Evolutionary conservation across 768 basidiomycete genomes (phyloP).

Genomic region (Mycena galopus): DNA sequence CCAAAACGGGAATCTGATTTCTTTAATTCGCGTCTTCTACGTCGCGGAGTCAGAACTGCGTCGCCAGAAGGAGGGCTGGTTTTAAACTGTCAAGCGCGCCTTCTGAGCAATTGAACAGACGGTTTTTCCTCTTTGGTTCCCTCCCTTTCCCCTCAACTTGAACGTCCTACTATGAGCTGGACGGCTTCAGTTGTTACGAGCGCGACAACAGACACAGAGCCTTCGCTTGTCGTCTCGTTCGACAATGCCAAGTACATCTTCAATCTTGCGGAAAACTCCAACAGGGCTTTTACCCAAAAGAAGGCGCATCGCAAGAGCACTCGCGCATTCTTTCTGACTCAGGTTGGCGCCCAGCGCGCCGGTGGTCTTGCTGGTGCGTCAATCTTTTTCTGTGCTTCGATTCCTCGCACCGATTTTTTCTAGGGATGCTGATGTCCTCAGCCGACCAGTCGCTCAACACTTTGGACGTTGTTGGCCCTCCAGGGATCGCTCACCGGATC

Average conservation of each 20-base stretch:
- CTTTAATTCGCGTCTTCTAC: too few species aligned
- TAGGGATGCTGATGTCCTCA: conserved; percentile 62
- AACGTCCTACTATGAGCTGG: conserved; percentile 65
- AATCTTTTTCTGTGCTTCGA: neutral
- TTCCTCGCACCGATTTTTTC: conserved; percentile 49
- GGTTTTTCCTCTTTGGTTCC: neutral
- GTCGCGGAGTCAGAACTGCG: conserved; percentile 11
- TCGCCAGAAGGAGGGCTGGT: neutral
- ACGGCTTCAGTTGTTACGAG: conserved; percentile 70
- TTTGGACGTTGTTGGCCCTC: conserved; percentile 68
- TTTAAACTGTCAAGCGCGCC: conserved; percentile 11
- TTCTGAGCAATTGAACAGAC: neutral
- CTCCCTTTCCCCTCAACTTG: neutral
- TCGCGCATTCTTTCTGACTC: conserved; percentile 79
- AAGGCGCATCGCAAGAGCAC: conserved; percentile 75
- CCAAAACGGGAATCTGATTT: neutral
- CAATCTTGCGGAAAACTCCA: conserved; percentile 88
- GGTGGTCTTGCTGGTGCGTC: conserved; percentile 81
- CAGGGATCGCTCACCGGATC: conserved; percentile 65
- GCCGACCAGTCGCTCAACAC: conserved; percentile 65
- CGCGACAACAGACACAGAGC: conserved; percentile 82
- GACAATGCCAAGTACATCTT: conserved; percentile 87
- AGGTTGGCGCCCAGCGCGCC: conserved; percentile 69
- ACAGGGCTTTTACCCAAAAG: conserved; percentile 79
- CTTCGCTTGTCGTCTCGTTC: conserved; percentile 81